A percentile compares a stretch with the other conserved stretches of the same genome.
Conservation (phyloP, 257 asterid genomes). For the Fraxinus pennsylvanica region DNA sequence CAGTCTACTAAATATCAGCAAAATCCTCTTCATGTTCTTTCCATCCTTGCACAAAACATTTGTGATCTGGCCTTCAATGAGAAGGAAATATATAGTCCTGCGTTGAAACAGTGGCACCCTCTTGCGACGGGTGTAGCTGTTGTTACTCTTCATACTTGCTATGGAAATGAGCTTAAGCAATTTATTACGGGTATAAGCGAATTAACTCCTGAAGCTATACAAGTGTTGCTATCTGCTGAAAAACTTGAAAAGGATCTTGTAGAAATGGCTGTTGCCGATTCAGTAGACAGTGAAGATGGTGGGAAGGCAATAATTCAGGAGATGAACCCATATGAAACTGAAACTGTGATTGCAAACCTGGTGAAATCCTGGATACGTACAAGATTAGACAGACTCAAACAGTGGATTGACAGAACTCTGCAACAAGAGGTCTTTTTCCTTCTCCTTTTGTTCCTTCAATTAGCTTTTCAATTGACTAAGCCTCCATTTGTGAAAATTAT, state of each 20-base stretch:
- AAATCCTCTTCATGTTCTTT: slow-evolving; percentile 71
- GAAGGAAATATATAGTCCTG: slow-evolving; percentile 85
- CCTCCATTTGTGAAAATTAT: no score
- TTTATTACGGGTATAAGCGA: slow-evolving; percentile 69
- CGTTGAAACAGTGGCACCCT: slow-evolving; percentile 82
- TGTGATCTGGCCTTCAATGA: slow-evolving; percentile 82
- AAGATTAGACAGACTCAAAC: slow-evolving; percentile 71
- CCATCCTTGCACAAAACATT: slow-evolving; percentile 73
- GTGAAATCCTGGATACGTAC: slow-evolving; percentile 85
- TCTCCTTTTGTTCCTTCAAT: slow-evolving; percentile 7
- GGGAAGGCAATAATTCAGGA: slow-evolving; percentile 92
- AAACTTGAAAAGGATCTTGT: slow-evolving; percentile 89
- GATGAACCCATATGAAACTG: slow-evolving; percentile 92
- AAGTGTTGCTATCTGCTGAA: slow-evolving; percentile 84
- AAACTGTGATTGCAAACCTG: slow-evolving; percentile 64
- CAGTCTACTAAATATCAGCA: slow-evolving; percentile 63
- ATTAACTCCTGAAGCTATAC: slow-evolving; percentile 86
- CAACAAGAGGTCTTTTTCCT: slow-evolving; percentile 72
- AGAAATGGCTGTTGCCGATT: slow-evolving; percentile 88
- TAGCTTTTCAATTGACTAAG: background rate
- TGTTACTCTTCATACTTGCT: slow-evolving; percentile 87
- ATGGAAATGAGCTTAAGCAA: slow-evolving; percentile 64
- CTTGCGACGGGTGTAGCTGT: slow-evolving; percentile 89
- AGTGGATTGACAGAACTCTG: slow-evolving; percentile 82
- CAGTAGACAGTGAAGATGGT: slow-evolving; percentile 93